phyloP scores from a whole-genome alignment of 257 asterid species.

The Solanum sejunctum region DNA sequence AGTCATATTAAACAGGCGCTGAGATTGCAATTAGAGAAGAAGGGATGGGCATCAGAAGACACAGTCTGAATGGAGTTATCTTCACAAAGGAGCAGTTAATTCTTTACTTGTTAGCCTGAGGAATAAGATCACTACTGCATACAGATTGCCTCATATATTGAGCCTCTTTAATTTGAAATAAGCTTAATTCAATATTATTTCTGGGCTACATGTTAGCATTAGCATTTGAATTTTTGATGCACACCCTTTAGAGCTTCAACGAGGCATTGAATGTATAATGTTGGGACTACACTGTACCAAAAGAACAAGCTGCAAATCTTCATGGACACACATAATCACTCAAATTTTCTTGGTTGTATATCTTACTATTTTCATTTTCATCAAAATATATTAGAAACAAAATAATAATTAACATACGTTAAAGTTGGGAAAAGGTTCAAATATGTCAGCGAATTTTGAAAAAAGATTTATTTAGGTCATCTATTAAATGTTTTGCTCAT shows the following conservation, averaged over 20 bases:
- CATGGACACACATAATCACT: not conserved
- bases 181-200: not conserved
- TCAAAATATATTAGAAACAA: not conserved
- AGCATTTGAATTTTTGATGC: not conserved
- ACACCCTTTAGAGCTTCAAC: not conserved
- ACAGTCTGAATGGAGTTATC: constrained; percentile 15
- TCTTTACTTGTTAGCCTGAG: not conserved
- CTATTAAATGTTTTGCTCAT: too few species aligned
- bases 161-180: not conserved
- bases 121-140: not conserved
- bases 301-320: not conserved
- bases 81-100: not conserved
- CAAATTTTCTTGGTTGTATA: not conserved
- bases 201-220: not conserved
- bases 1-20: constrained; percentile 37
- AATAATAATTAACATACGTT: too few species aligned
- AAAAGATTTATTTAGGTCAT: too few species aligned
- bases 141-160: not conserved
- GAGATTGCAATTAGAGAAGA: constrained; percentile 65
- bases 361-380: not conserved
- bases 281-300: not conserved
- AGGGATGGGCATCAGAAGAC: constrained; percentile 80
- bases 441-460: too few species aligned
- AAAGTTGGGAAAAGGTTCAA: too few species aligned
- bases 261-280: not conserved